These are phyloP conservation scores for Styphnolobium japonicum DNA, from an alignment of 306 rosid genomes.

Conservation along the genomic window DNA sequence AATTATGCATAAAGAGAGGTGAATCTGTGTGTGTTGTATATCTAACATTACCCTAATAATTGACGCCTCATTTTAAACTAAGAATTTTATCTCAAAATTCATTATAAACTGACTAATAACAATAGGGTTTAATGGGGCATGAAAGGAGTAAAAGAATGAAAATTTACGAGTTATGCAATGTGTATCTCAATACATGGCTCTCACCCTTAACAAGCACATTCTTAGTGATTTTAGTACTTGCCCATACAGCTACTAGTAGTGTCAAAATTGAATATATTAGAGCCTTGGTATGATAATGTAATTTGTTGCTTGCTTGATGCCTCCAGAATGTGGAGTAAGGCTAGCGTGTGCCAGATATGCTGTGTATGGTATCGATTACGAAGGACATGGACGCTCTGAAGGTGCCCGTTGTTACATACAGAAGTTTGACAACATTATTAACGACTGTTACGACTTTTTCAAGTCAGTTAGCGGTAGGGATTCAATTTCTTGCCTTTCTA, in stretches of 20 bases:
- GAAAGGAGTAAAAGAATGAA: no score
- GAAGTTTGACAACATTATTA: conserved; percentile 63
- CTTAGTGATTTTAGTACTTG: not conserved
- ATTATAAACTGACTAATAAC: no score
- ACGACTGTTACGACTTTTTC: conserved; percentile 59
- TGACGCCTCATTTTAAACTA: no score
- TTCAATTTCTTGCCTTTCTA: not conserved
- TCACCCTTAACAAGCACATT: not conserved
- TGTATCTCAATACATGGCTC: not conserved
- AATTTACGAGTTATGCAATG: no score
- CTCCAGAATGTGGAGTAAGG: conserved; percentile 56
- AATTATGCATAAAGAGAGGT: no score
- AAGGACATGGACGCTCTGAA: conserved; percentile 83
- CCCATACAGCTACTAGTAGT: not conserved
- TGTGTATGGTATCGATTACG: conserved; percentile 74
- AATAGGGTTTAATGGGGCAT: no score
- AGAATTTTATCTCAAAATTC: no score
- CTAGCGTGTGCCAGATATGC: conserved; percentile 67
- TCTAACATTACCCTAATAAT: no score
- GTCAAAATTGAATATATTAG: not conserved
- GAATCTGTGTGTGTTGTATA: no score
- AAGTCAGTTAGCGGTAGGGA: conserved; percentile 60
- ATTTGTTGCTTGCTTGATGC: not conserved
- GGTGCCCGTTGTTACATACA: conserved; percentile 77
- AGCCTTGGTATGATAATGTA: not conserved